phyloP scores from a whole-genome alignment of 2,329 filamentous ascomycete genomes.

The Zasmidium cellare region DNA sequence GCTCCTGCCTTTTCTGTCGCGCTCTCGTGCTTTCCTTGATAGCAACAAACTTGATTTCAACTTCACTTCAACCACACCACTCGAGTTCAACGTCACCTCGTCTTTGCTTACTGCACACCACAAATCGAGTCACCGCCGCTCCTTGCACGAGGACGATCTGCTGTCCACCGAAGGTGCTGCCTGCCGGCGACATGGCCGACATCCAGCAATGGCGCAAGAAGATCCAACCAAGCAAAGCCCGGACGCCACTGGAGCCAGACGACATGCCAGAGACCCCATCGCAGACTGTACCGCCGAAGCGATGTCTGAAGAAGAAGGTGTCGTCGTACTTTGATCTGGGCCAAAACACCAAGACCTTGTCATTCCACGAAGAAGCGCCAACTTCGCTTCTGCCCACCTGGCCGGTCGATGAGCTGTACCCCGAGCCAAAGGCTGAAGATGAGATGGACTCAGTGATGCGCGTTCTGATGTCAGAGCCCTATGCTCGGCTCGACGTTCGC shows the following conservation, averaged over 20 bases:
- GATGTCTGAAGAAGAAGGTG: conserved; percentile 40
- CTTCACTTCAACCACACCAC: conserved; percentile 2
- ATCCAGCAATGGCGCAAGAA: conserved; percentile 38
- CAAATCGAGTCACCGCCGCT: background rate
- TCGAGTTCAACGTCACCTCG: conserved; percentile 9
- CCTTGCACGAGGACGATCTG: too few relatives aligned
- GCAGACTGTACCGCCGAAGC: conserved; percentile 33
- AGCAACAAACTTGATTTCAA: background rate
- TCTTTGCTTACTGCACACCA: background rate
- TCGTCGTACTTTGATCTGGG: conserved; percentile 39
- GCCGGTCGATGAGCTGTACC: conserved; percentile 28
- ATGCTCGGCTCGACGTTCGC: conserved; percentile 27
- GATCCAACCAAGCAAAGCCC: conserved; percentile 34
- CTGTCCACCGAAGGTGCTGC: too few relatives aligned
- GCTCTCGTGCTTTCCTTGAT: background rate
- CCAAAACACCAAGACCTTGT: conserved; percentile 19
- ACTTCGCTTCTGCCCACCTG: conserved; percentile 28
- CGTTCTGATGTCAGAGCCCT: conserved; percentile 31
- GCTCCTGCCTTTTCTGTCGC: background rate
- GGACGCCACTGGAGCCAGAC: conserved; percentile 32
- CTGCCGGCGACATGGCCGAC: conserved; percentile 30
- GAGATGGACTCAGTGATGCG: conserved; percentile 35
- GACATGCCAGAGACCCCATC: conserved; percentile 32
- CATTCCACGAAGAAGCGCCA: conserved; percentile 20
- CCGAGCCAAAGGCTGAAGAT: conserved; percentile 29